Evolutionary conservation across 805 yeast species (phyloP).

Genomic region (Wickerhamiella vanderwaltii): DNA sequence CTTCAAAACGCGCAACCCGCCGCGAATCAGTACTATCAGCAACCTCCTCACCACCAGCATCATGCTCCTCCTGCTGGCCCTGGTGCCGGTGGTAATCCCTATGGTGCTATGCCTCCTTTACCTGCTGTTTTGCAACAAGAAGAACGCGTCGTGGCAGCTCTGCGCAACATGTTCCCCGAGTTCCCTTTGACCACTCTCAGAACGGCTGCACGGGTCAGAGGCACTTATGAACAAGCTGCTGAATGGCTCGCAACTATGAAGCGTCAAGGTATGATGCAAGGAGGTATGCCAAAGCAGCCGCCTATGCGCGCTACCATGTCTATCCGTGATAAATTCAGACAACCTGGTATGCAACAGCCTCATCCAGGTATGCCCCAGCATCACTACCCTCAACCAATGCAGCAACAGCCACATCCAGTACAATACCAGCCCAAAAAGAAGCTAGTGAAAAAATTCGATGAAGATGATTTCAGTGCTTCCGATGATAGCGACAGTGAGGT

Average conservation of each 20-base stretch:
- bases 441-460: conserved; percentile 23
- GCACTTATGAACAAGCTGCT: conserved; percentile 28
- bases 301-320: conserved; percentile 24
- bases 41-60: conserved; percentile 4
- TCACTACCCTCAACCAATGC: conserved; percentile 8
- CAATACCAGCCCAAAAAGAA: conserved; percentile 13
- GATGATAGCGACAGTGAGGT: conserved; percentile 37
- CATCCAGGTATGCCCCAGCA: conserved; percentile 2
- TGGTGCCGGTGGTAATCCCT: background rate
- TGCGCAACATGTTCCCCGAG: conserved; percentile 18
- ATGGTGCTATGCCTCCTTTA: conserved; percentile 7
- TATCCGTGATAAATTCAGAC: conserved; percentile 29
- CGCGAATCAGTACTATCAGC: conserved; percentile 5
- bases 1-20: conserved; percentile 11
- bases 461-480: conserved; percentile 35
- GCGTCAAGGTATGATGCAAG: conserved; percentile 22
- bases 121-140: conserved; percentile 11
- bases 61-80: conserved; percentile 1
- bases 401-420: conserved; percentile 2
- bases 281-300: conserved; percentile 24
- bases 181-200: conserved; percentile 20
- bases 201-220: conserved; percentile 23
- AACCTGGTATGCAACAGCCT: background rate
- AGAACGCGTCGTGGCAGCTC: conserved; percentile 14
- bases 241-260: conserved; percentile 26